Evolutionary conservation across 2,329 filamentous ascomycete genomes (phyloP), one percentile per base, ranked within the genome.

Genomic region (Diaporthe sp.): DNA sequence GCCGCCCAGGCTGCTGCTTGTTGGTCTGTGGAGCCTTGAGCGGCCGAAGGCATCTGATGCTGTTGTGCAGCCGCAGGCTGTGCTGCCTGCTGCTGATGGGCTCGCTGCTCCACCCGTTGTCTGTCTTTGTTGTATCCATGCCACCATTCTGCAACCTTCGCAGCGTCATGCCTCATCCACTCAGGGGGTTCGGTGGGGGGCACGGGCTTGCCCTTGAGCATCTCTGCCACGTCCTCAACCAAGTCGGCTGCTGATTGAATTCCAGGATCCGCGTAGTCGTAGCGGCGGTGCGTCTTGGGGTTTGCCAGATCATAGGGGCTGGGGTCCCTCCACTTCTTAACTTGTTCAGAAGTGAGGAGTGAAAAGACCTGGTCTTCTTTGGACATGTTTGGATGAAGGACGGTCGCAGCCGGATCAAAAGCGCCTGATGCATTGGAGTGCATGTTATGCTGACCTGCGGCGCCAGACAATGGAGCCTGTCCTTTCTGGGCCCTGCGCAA

Each of bases 141-240:
- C 83, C 87, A 88, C 90, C 90, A 92, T 77, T 90, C 86, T 13
- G 86, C 85, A 0, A 87, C 83, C 76, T 86, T 86, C 44, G 87
- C 86, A 3, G 85, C 81, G 44, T 88, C 85, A 31, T 86, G 82
- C 13, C 82, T 82, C 77, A 91, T 85, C 86, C 89, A 90, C 25
- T 86, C 85, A 1, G 90, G 89, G 4, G 90, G 88, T 58, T 88
- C 85, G 1, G 80, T 86, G 2, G 89, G 82, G 20, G 89, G 90
- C 76, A 85, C 89, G 9, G 88, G 85, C 76, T 87, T 86, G 72
- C 84, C 84, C 60, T 84, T 84, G 12, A 90, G 80, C 53, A 83
- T 80, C 44, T 84, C 85, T 4, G 85, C 85, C 1, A 87, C 79
- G 0, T 80, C 81, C 77, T 90, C 87, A 17, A 91, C 76, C 4